A percentile compares a stretch with the other conserved stretches of the same genome.
phyloP scores from a whole-genome alignment of 129 eudicot species.

The Saposhnikovia divaricata region DNA sequence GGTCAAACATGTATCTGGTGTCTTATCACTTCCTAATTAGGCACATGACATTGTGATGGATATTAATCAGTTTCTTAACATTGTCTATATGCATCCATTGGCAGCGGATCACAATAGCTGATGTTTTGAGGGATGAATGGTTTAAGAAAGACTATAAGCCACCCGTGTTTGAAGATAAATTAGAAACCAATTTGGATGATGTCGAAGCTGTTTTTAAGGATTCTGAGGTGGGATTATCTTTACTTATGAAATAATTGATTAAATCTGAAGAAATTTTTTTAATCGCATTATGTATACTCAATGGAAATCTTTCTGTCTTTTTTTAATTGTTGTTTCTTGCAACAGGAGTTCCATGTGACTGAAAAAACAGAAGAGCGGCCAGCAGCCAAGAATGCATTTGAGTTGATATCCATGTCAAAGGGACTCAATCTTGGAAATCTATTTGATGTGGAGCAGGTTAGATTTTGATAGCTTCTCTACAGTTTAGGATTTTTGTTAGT shows the following conservation, averaged over 20 bases:
- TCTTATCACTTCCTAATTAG: background rate
- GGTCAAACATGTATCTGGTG: background rate
- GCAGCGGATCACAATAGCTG: conserved; percentile 86
- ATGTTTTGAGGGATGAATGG: conserved; percentile 86
- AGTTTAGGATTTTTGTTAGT: background rate
- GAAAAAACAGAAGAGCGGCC: conserved; percentile 84
- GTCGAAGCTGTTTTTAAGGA: conserved; percentile 93
- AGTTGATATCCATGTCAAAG: conserved; percentile 85
- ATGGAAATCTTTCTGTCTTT: background rate
- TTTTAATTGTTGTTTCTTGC: conserved; percentile 11
- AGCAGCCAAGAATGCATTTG: conserved; percentile 95
- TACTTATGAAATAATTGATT: background rate
- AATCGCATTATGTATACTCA: background rate
- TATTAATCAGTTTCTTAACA: background rate
- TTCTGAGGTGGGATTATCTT: conserved; percentile 54
- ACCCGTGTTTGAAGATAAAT: conserved; percentile 69
- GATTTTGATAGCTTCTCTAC: background rate
- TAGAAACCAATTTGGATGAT: conserved; percentile 81
- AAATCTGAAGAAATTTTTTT: background rate
- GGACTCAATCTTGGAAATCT: conserved; percentile 93
- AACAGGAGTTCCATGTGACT: conserved; percentile 77
- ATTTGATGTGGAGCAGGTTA: conserved; percentile 75
- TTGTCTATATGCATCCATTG: conserved; percentile 9
- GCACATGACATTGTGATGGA: background rate
- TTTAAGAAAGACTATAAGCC: conserved; percentile 75